Evolutionary conservation across 345 rosid genomes (phyloP).

Genomic region (Geranium rotundifolium): DNA sequence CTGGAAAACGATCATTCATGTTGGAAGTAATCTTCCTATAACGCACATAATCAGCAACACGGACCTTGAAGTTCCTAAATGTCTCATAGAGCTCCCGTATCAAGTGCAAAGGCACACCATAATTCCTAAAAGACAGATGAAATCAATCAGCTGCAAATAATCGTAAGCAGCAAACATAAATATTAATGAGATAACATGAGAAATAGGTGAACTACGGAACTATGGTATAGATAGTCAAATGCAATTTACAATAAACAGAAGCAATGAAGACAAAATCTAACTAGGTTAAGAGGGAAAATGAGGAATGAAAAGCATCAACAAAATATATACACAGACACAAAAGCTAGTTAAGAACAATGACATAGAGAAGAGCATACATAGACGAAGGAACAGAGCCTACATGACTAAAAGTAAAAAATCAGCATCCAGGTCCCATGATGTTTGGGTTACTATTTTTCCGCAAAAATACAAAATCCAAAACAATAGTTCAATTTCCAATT

Average conservation of each 20-base stretch:
- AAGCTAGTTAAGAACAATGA: no score
- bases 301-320: no score
- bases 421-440: no score
- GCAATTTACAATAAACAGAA: neutral
- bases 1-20: constrained; percentile 93
- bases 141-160: neutral
- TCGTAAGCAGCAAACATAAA: neutral
- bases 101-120: constrained; percentile 88
- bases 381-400: no score
- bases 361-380: no score
- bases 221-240: neutral
- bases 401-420: no score
- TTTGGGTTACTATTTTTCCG: no score
- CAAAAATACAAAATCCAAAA: no score
- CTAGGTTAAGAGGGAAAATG: no score
- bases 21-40: constrained; percentile 90
- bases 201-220: neutral
- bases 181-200: neutral
- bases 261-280: no score
- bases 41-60: constrained; percentile 84
- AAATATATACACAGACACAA: no score
- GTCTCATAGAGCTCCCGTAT: constrained; percentile 97
- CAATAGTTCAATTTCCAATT: no score
- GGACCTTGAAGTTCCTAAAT: constrained; percentile 82
- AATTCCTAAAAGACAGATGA: constrained; percentile 47